phyloP scores from a whole-genome alignment of 2,329 filamentous ascomycete genomes.

The Ophiostoma sp. region DNA sequence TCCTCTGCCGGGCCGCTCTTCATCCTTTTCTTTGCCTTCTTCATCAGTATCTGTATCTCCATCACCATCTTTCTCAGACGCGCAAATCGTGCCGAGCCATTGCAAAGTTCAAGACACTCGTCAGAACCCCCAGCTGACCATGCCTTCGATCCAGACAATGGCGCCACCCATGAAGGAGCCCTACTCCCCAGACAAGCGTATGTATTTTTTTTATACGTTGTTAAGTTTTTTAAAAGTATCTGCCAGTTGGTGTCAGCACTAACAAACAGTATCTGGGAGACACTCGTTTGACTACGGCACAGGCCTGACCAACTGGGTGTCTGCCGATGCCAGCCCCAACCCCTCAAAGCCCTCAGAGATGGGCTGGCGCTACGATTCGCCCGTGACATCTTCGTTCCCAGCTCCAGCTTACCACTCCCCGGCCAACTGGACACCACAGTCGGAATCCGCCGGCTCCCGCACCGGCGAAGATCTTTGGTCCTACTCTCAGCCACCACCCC shows the following conservation, averaged over 20 bases:
- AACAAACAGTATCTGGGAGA: conserved; percentile 27
- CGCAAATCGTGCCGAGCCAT: conserved; percentile 9
- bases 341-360: conserved; percentile 40
- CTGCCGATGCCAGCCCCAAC: conserved; percentile 39
- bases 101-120: conserved; percentile 37
- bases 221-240: background rate
- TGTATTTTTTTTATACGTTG: conserved; percentile 28
- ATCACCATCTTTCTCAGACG: background rate
- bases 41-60: background rate
- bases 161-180: conserved; percentile 42
- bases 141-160: conserved; percentile 44
- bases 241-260: background rate
- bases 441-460: conserved; percentile 36
- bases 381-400: conserved; percentile 47
- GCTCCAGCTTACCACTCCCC: conserved; percentile 38
- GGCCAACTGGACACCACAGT: conserved; percentile 40
- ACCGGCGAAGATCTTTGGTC: conserved; percentile 43
- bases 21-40: background rate
- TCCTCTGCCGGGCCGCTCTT: background rate
- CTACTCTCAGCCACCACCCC: conserved; percentile 32
- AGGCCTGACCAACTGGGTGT: conserved; percentile 42
- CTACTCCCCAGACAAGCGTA: conserved; percentile 43
- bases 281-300: conserved; percentile 36
- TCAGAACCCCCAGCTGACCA: conserved; percentile 37
- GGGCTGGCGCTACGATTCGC: conserved; percentile 49